Percentiles rank a stretch among this genome's conserved stretches.
phyloP scores from a whole-genome alignment of 805 yeast genomes.

The Starmera caribaea region DNA sequence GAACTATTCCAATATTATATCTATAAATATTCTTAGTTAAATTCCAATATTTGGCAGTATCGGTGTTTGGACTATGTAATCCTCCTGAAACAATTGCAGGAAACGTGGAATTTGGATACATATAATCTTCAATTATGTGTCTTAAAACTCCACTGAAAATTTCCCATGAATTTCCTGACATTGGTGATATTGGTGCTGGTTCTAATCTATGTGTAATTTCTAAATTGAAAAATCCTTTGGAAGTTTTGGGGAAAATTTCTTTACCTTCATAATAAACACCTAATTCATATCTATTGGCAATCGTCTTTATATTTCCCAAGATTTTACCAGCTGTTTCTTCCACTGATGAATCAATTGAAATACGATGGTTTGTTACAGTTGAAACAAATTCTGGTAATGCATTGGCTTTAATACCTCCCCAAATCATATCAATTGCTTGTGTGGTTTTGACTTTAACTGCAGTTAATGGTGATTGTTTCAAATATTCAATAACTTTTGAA shows the following conservation, averaged over 20 bases:
- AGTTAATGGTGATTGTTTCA: constrained; percentile 23
- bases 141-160: constrained; percentile 53
- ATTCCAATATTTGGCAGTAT: constrained; percentile 57
- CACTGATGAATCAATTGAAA: constrained; percentile 45
- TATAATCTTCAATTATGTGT: constrained; percentile 47
- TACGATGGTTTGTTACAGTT: constrained; percentile 52
- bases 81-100: constrained; percentile 43
- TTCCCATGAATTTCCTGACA: constrained; percentile 38
- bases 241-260: constrained; percentile 6
- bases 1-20: constrained; percentile 38
- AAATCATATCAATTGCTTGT: constrained; percentile 24
- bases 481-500: constrained; percentile 23
- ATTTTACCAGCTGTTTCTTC: constrained; percentile 23
- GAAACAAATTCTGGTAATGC: constrained; percentile 56
- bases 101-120: constrained; percentile 26
- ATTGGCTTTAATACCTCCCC: constrained; percentile 69
- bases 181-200: constrained; percentile 48
- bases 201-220: constrained; percentile 23
- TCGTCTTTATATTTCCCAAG: constrained; percentile 5
- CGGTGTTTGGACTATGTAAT: constrained; percentile 62
- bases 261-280: constrained; percentile 11
- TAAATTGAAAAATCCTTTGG: constrained; percentile 34
- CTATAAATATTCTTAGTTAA: constrained; percentile 54
- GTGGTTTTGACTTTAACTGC: constrained; percentile 39
- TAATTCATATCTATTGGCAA: constrained; percentile 14